phyloP scores from a whole-genome alignment of 257 asterid genomes.

The Verbascum thapsus region DNA sequence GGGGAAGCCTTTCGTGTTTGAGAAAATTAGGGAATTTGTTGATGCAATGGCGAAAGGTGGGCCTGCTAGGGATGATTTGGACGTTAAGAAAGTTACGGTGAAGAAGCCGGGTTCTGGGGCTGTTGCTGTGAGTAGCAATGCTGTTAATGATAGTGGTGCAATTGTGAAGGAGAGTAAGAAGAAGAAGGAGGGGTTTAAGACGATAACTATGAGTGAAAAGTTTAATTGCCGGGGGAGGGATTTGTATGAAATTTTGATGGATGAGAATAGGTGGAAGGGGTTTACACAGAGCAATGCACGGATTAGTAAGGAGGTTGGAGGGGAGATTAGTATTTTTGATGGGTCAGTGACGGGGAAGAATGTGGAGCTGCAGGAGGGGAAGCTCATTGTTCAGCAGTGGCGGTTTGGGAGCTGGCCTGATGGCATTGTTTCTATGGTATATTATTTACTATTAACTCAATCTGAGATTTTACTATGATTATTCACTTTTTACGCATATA shows the following conservation, averaged over 20 bases:
- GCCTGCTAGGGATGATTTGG: conserved; percentile 88
- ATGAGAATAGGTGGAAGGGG: conserved; percentile 98
- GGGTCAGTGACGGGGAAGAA: conserved; percentile 83
- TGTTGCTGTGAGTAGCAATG: conserved; percentile 22
- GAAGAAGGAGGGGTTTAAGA: conserved; percentile 87
- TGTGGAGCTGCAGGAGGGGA: conserved; percentile 79
- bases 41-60: conserved; percentile 68
- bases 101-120: conserved; percentile 38
- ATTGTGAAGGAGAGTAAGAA: conserved; percentile 43
- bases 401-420: conserved; percentile 96
- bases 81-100: conserved; percentile 53
- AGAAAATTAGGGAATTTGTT: conserved; percentile 46
- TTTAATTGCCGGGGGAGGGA: conserved; percentile 76
- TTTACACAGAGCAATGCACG: conserved; percentile 91
- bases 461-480: background rate
- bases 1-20: conserved; percentile 55
- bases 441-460: background rate
- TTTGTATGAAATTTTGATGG: conserved; percentile 89
- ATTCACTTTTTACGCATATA: too few relatives aligned
- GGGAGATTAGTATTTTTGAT: conserved; percentile 81
- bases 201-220: conserved; percentile 83
- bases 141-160: conserved; percentile 5
- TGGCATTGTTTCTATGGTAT: conserved; percentile 77
- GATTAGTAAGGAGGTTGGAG: conserved; percentile 85
- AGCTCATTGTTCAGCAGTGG: conserved; percentile 87